These are phyloP conservation scores for Boechera retrofracta DNA, from an alignment of 345 rosid species.

Conservation along the genomic window DNA sequence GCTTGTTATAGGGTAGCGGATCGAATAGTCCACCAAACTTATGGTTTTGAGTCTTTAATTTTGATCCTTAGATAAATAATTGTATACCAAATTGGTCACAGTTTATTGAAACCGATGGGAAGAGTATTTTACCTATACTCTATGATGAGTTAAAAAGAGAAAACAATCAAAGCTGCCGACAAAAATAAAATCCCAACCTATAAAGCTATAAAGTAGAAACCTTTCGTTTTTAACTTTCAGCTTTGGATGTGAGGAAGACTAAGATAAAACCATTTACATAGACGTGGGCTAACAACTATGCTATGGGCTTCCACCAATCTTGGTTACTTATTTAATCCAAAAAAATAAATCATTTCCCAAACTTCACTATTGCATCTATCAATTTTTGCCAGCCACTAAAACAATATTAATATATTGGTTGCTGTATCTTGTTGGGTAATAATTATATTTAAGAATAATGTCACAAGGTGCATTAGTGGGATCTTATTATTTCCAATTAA, in stretches of 20 bases:
- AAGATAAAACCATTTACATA: background rate
- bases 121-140: background rate
- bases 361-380: conserved; percentile 27
- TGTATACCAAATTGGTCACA: background rate
- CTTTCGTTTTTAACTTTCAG: conserved; percentile 7
- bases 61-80: background rate
- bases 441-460: conserved; percentile 35
- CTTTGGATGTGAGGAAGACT: conserved; percentile 27
- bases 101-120: background rate
- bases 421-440: conserved; percentile 38
- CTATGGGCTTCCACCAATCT: conserved; percentile 37
- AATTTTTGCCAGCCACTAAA: conserved; percentile 34
- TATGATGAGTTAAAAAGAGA: background rate
- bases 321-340: background rate
- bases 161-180: conserved; percentile 29
- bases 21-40: background rate
- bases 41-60: background rate
- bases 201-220: conserved; percentile 12
- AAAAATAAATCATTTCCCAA: conserved; percentile 1
- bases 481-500: conserved; percentile 20
- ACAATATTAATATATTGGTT: conserved; percentile 30
- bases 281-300: conserved; percentile 29
- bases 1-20: background rate
- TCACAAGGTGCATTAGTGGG: conserved; percentile 34
- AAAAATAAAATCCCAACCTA: background rate